Evolutionary conservation across 139 green algal species (phyloP).

Genomic region (Chlamydomonas incerta): DNA sequence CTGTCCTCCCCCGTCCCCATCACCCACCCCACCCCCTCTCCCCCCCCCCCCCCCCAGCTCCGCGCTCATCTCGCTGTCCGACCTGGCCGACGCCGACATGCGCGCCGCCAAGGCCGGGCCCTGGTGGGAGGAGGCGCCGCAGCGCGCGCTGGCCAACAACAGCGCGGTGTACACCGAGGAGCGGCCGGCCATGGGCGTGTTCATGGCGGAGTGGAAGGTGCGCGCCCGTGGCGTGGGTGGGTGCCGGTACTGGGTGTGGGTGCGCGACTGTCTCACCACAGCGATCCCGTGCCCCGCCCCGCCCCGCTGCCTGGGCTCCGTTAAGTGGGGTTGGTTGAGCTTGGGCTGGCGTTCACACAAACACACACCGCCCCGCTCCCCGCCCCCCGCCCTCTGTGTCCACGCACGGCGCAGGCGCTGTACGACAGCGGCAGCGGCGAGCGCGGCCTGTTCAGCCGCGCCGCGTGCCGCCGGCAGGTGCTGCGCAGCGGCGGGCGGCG

Average conservation of each 20-base stretch:
- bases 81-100: slow-evolving; percentile 44
- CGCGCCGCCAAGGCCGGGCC: slow-evolving; percentile 51
- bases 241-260: too few species aligned
- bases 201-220: slow-evolving; percentile 58
- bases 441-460: slow-evolving; percentile 60
- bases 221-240: neutral
- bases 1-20: neutral
- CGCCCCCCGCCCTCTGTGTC: neutral
- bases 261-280: too few species aligned
- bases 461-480: slow-evolving; percentile 41
- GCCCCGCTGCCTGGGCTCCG: too few species aligned
- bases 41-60: slow-evolving; percentile 15
- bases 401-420: slow-evolving; percentile 9
- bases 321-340: too few species aligned
- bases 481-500: slow-evolving; percentile 31
- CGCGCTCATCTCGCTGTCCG: slow-evolving; percentile 55
- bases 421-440: slow-evolving; percentile 57
- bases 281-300: too few species aligned
- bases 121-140: slow-evolving; percentile 55
- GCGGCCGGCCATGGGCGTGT: slow-evolving; percentile 42
- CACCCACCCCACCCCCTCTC: neutral
- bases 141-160: slow-evolving; percentile 62
- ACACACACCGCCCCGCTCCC: neutral
- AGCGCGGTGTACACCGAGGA: slow-evolving; percentile 53
- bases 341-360: too few species aligned